A percentile compares a stretch with the other conserved stretches of the same genome.
phyloP scores from a whole-genome alignment of 2,329 filamentous ascomycete genomes.

The Epichloe uncinata region DNA sequence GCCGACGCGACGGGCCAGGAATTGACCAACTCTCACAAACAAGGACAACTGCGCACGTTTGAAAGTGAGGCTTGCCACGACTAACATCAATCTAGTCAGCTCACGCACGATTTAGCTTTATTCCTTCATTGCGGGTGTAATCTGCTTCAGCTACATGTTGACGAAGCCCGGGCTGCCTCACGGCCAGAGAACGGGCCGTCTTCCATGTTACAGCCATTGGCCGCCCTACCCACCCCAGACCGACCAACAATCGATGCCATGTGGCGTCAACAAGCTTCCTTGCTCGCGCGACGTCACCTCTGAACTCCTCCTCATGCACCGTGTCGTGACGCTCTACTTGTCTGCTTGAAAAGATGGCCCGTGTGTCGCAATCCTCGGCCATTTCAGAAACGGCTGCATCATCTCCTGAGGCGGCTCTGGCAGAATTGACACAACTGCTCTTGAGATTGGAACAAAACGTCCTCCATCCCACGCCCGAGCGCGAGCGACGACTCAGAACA shows the following conservation, averaged over 20 bases:
- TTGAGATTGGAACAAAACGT: conserved; percentile 52
- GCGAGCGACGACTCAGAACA: conserved; percentile 40
- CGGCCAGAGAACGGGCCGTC: no score
- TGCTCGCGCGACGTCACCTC: background rate
- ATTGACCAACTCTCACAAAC: background rate
- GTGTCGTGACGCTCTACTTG: background rate
- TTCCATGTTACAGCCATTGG: no score
- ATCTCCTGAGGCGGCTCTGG: conserved; percentile 17
- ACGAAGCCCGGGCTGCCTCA: no score
- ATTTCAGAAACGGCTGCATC: background rate
- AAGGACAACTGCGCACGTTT: no score
- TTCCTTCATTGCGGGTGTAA: no score
- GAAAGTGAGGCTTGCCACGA: no score
- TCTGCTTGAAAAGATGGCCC: background rate
- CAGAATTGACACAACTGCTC: conserved; percentile 51
- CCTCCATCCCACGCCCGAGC: conserved; percentile 46
- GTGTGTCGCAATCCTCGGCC: background rate
- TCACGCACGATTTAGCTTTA: no score
- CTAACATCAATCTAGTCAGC: no score
- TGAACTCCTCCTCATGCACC: background rate
- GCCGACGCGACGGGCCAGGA: background rate
- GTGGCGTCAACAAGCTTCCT: background rate
- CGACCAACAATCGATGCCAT: background rate
- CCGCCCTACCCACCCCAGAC: no score
- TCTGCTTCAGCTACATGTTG: no score